phyloP scores from a whole-genome alignment of 257 asterid genomes.

The Plantago ovata region DNA sequence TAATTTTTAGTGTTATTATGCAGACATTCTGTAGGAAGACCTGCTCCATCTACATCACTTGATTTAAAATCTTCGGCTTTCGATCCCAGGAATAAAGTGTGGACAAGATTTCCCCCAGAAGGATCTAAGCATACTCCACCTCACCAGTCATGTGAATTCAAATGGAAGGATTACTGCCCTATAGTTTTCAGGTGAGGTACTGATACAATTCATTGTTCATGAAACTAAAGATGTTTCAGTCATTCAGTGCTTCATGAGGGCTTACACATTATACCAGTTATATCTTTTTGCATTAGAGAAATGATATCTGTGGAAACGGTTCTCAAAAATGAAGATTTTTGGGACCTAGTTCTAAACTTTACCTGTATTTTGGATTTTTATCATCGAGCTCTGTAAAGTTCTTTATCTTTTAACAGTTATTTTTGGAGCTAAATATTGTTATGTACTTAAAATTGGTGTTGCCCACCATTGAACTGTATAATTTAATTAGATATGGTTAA shows the following conservation, averaged over 20 bases:
- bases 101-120: conserved; percentile 82
- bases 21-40: conserved; percentile 90
- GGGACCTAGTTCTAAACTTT: not conserved
- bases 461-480: not conserved
- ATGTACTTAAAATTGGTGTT: not conserved
- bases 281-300: not conserved
- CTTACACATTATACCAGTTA: not conserved
- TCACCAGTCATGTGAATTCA: conserved; percentile 84
- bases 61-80: conserved; percentile 70
- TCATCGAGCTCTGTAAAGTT: not conserved
- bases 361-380: too few species aligned
- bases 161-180: conserved; percentile 96
- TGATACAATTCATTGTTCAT: conserved; percentile 3
- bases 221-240: not conserved
- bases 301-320: not conserved
- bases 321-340: not conserved
- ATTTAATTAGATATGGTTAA: not conserved
- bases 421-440: not conserved
- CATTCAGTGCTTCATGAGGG: not conserved
- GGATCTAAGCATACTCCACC: conserved; percentile 96
- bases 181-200: conserved; percentile 80
- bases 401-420: not conserved
- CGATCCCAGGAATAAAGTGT: conserved; percentile 65
- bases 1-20: conserved; percentile 32
- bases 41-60: conserved; percentile 59